These are phyloP conservation scores for Ascosphaera aggregata DNA, from an alignment of 2,329 filamentous ascomycete species.

Conservation along the genomic window DNA sequence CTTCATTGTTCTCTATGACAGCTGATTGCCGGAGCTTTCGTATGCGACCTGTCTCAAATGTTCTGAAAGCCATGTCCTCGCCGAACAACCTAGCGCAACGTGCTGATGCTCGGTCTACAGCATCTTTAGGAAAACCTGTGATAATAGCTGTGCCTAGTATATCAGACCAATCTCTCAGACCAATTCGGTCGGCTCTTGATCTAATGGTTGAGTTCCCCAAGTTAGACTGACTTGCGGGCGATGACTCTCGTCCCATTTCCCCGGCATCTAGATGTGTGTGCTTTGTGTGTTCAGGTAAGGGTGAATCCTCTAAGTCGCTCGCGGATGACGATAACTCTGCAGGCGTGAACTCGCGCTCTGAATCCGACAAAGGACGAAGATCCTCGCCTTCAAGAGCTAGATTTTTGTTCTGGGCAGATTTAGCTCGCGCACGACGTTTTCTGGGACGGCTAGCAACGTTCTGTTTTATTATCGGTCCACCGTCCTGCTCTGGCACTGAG, in stretches of 20 bases:
- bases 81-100: conserved; percentile 57
- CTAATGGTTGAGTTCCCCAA: background rate
- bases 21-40: conserved; percentile 1
- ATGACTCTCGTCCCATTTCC: too few species aligned
- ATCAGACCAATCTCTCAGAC: conserved; percentile 59
- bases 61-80: conserved; percentile 42
- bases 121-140: conserved; percentile 41
- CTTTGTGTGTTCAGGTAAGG: too few species aligned
- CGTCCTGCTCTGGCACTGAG: too few species aligned
- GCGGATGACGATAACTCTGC: background rate
- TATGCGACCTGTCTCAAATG: conserved; percentile 23
- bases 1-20: background rate
- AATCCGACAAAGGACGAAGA: background rate
- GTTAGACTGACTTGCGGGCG: too few species aligned
- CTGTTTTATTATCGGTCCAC: too few species aligned
- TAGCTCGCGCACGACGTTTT: background rate
- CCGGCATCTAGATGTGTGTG: too few species aligned
- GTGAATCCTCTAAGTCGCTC: background rate
- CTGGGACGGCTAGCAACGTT: background rate
- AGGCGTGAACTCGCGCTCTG: background rate
- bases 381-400: background rate
- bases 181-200: conserved; percentile 6
- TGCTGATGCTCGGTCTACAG: conserved; percentile 43
- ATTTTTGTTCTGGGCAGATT: background rate
- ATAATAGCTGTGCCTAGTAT: conserved; percentile 57